A percentile compares a stretch with the other conserved stretches of the same genome.
These are phyloP conservation scores for Penicillium diatomitis DNA, from an alignment of 495 filamentous ascomycete genomes.

Conservation along the genomic window DNA sequence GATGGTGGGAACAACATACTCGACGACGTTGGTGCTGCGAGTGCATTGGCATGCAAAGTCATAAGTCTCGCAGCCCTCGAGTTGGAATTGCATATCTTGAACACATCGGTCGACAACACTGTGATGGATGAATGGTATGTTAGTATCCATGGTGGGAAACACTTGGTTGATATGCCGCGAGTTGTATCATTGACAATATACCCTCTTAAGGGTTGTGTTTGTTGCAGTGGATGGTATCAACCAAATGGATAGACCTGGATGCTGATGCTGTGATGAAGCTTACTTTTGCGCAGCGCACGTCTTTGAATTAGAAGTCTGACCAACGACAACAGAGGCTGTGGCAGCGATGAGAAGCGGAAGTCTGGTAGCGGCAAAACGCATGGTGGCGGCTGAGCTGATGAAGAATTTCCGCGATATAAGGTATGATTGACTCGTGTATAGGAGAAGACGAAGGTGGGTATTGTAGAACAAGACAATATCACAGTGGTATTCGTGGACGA, in stretches of 20 bases:
- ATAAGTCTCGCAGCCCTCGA: background rate
- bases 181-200: too few species aligned
- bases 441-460: background rate
- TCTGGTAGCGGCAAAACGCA: background rate
- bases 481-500: too few species aligned
- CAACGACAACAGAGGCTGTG: slow-evolving; percentile 1
- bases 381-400: background rate
- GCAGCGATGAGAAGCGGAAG: slow-evolving; percentile 2
- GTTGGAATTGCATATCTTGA: slow-evolving; percentile 1
- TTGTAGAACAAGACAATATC: too few species aligned
- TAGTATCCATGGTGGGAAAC: too few species aligned
- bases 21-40: slow-evolving; percentile 1
- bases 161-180: too few species aligned
- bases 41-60: slow-evolving; percentile 3
- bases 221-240: too few species aligned
- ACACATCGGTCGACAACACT: slow-evolving; percentile 3
- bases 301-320: background rate
- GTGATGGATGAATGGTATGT: background rate
- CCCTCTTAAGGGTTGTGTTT: too few species aligned
- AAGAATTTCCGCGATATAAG: background rate
- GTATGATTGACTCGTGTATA: background rate
- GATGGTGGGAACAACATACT: background rate
- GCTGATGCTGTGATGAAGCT: background rate
- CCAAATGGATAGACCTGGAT: too few species aligned
- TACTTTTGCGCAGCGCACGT: slow-evolving; percentile 3